phyloP scores from a whole-genome alignment of 345 rosid genomes.

The Aurinia saxatilis region DNA sequence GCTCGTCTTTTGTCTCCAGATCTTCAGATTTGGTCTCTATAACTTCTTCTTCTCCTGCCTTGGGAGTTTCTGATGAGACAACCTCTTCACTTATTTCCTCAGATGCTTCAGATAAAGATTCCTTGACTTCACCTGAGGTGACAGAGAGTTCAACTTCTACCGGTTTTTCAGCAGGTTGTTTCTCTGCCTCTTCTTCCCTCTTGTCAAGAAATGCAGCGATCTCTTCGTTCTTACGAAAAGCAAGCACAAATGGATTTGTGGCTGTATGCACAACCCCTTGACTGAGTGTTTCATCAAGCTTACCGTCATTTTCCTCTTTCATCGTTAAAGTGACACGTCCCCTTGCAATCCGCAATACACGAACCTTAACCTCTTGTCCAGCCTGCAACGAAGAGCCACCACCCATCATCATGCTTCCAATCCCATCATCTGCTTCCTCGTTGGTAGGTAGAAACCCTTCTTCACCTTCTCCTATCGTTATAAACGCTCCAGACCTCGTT shows the following conservation, averaged over 20 bases:
- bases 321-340: constrained; percentile 85
- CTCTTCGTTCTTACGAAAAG: constrained; percentile 68
- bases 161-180: constrained; percentile 26
- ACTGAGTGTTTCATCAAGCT: constrained; percentile 33
- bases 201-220: constrained; percentile 68
- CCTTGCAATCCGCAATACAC: constrained; percentile 56
- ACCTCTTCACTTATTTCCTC: constrained; percentile 35
- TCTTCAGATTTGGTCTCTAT: constrained; percentile 29
- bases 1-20: constrained; percentile 21
- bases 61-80: constrained; percentile 34
- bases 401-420: constrained; percentile 53
- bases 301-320: constrained; percentile 59
- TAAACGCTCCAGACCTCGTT: constrained; percentile 71
- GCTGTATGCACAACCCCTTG: constrained; percentile 62
- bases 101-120: constrained; percentile 23
- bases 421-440: constrained; percentile 71
- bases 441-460: constrained; percentile 79
- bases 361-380: constrained; percentile 72
- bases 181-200: constrained; percentile 50
- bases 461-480: constrained; percentile 79
- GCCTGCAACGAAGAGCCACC: constrained; percentile 53
- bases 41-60: constrained; percentile 28
- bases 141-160: constrained; percentile 30
- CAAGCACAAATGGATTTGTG: constrained; percentile 70
- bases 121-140: constrained; percentile 16